Base-by-base conservation (phyloP, 345 rosid genomes). In the Citrus inodora region DNA sequence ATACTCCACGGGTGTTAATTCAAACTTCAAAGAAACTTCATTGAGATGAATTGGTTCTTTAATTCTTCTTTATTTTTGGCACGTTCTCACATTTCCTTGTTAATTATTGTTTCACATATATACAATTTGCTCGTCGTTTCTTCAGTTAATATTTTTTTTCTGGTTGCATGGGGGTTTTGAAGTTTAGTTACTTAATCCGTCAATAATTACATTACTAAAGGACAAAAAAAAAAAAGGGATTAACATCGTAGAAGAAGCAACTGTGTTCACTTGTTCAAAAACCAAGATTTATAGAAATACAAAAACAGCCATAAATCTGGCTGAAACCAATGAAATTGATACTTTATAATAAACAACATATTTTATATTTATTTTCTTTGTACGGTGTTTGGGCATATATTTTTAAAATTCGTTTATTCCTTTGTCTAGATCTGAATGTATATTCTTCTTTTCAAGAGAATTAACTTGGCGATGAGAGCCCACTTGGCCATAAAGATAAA, bases 1-100 rank as follows among this genome's bases (percentile, higher is more conserved):
- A 76, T 71, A 74, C 64, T 76, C 84, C 86, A 83, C 81, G 87
- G 87, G 84, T 59, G 66, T 65, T 79, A 3, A 62, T 82, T 80
- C 86, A 75, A 84, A 82, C 77, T 77, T 79, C 77, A 59, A 71
- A 69, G 66, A 78, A 14, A 66, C 67, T 75, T 38, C 58, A 71
- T 21, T 65, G 33, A 30, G 58, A 60, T n/a, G 10, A 33, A 22
- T 77, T 69, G 65, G 74, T 55, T 74, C 71, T 17, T 78, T 76
- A 70, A 78, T 74, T 75, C 71, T 74, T 73, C 22, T 78, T 78
- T 70, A 76, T 76, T 75, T 74, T 85, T 75, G 90, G 85, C 83
- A 25, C 78, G 82, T 85, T 76, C 82, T 67, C 19, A 58, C 74
- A 80, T 80, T 75, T 78, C 67, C n/a, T 19, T n/a, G 55, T 37